These are phyloP conservation scores for Citrus medica DNA, from an alignment of 345 rosid genomes.

Conservation along the genomic window DNA sequence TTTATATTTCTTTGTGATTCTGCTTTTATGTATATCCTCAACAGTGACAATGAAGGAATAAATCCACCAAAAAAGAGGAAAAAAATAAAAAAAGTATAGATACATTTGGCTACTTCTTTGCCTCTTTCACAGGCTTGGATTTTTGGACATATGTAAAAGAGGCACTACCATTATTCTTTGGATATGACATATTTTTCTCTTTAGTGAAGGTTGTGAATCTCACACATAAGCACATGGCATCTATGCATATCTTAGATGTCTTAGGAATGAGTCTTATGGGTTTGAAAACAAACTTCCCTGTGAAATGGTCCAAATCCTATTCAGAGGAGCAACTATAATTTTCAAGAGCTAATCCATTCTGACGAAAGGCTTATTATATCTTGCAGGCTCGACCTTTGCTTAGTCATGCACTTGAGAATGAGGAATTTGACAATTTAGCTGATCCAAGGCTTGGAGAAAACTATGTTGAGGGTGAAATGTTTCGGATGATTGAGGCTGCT, in stretches of 20 bases:
- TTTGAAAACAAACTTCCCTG: neutral
- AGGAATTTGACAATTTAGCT: slow-evolving; percentile 52
- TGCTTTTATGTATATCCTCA: neutral
- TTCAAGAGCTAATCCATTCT: slow-evolving; percentile 1
- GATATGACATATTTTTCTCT: neutral
- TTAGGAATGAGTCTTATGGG: neutral
- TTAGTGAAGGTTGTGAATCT: neutral
- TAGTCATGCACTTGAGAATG: slow-evolving; percentile 60
- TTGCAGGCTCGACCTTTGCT: slow-evolving; percentile 90
- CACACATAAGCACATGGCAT: neutral
- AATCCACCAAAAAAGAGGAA: neutral
- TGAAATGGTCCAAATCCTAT: neutral
- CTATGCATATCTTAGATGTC: neutral
- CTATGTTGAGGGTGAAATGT: slow-evolving; percentile 66
- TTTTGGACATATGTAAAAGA: neutral
- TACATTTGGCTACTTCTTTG: neutral
- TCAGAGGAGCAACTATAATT: neutral
- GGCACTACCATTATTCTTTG: neutral
- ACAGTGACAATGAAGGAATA: neutral
- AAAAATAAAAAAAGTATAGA: neutral
- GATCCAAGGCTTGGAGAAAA: slow-evolving; percentile 76
- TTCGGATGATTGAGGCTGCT: slow-evolving; percentile 82
- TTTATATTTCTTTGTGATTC: neutral
- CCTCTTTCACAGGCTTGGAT: neutral
- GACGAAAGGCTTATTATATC: slow-evolving; percentile 2